Percentiles rank a stretch among this genome's conserved stretches.
Conservation (phyloP, 1,139 yeast genomes). For the Taiozyma onychis region DNA sequence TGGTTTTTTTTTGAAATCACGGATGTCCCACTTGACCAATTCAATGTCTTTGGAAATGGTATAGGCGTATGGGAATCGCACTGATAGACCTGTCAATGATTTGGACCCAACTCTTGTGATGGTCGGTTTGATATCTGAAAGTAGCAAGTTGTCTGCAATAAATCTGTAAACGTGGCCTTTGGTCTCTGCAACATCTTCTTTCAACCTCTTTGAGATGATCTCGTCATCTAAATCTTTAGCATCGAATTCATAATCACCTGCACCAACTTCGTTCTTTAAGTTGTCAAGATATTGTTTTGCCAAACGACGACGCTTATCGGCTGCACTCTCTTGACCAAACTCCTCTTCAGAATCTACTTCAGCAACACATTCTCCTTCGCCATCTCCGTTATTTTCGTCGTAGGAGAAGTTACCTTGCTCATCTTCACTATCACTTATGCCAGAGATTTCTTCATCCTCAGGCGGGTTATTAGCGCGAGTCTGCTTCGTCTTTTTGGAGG, state of each 20-base stretch:
- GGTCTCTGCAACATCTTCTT: slow-evolving; percentile 83
- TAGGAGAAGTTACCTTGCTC: slow-evolving; percentile 28
- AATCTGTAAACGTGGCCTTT: slow-evolving; percentile 78
- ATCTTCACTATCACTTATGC: slow-evolving; percentile 21
- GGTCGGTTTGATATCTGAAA: slow-evolving; percentile 36
- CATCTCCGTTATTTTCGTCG: slow-evolving; percentile 28
- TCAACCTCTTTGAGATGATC: slow-evolving; percentile 71
- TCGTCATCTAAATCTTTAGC: slow-evolving; percentile 92
- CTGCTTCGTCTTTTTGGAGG: slow-evolving; percentile 1
- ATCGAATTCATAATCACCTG: slow-evolving; percentile 56
- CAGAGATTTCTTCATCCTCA: slow-evolving; percentile 24
- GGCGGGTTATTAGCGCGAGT: slow-evolving; percentile 5
- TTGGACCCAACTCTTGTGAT: slow-evolving; percentile 56
- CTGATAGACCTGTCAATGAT: slow-evolving; percentile 41
- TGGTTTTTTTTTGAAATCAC: slow-evolving; percentile 46
- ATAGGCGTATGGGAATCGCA: slow-evolving; percentile 42
- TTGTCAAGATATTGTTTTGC: slow-evolving; percentile 91
- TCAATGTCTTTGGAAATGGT: slow-evolving; percentile 82
- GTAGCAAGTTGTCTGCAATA: slow-evolving; percentile 46
- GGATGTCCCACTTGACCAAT: slow-evolving; percentile 72
- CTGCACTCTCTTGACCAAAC: slow-evolving; percentile 71
- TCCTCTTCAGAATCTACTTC: slow-evolving; percentile 64
- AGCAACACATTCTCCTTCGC: slow-evolving; percentile 30
- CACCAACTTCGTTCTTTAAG: slow-evolving; percentile 53
- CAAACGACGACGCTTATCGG: slow-evolving; percentile 88